phyloP scores from a whole-genome alignment of 768 basidiomycete species.

The Serendipita sp. region DNA sequence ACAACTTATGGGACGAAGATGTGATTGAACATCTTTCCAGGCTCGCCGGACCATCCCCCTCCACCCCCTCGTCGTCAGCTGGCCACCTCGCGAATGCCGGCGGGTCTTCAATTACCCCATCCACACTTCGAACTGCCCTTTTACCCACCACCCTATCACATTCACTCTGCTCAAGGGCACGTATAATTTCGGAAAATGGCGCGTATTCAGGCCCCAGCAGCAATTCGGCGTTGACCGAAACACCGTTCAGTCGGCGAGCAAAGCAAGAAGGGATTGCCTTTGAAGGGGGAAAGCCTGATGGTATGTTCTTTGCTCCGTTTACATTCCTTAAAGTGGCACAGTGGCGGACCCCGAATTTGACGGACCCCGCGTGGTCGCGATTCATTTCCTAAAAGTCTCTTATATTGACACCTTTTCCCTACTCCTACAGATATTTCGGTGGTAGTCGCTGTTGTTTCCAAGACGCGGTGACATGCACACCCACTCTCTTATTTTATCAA shows the following conservation, averaged over 20 bases:
- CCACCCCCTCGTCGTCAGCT: slow-evolving; percentile 15
- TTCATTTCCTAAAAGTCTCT: background rate
- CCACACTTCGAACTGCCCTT: background rate
- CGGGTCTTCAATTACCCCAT: background rate
- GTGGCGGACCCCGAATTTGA: too few species aligned
- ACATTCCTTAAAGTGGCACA: too few species aligned
- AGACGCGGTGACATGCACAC: background rate
- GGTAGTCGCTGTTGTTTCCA: slow-evolving; percentile 44
- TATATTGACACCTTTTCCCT: slow-evolving; percentile 8
- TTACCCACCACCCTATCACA: slow-evolving; percentile 2
- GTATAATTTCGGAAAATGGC: background rate
- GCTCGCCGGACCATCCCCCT: slow-evolving; percentile 25
- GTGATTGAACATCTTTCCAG: slow-evolving; percentile 64
- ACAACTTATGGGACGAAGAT: slow-evolving; percentile 82
- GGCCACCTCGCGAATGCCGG: background rate
- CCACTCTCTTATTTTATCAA: background rate
- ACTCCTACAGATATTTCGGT: slow-evolving; percentile 41
- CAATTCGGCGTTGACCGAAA: slow-evolving; percentile 27
- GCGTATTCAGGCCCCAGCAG: background rate
- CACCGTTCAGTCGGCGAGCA: slow-evolving; percentile 76
- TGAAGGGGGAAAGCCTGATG: slow-evolving; percentile 73
- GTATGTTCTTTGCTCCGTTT: slow-evolving; percentile 24
- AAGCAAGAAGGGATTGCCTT: slow-evolving; percentile 56
- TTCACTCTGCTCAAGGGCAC: background rate
- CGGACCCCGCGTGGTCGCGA: too few species aligned